These are phyloP conservation scores for Ogataea parapolymorpha DNA, from an alignment of 805 yeast species.

Conservation along the genomic window DNA sequence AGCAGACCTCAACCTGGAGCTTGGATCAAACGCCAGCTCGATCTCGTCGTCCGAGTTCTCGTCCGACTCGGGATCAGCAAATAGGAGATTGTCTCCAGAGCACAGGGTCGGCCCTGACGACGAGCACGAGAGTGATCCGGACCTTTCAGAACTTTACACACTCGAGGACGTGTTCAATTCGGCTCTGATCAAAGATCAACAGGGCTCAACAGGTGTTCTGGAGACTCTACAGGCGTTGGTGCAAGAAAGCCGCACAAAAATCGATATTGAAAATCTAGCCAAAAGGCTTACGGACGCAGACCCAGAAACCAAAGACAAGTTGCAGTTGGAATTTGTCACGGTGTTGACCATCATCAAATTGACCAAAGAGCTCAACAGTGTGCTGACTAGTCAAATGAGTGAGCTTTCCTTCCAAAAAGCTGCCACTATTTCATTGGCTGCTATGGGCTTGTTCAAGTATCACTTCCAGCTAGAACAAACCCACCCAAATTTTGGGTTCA, in stretches of 20 bases:
- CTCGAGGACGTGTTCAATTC: conserved; percentile 10
- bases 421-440: conserved; percentile 13
- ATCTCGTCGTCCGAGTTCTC: conserved; percentile 12
- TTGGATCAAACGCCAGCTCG: conserved; percentile 10
- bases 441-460: conserved; percentile 23
- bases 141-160: conserved; percentile 2
- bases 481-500: conserved; percentile 26
- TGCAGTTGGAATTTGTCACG: conserved; percentile 27
- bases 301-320: conserved; percentile 8
- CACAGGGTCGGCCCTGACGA: neutral
- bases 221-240: conserved; percentile 10
- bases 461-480: conserved; percentile 27
- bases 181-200: conserved; percentile 6
- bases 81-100: neutral
- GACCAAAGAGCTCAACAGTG: conserved; percentile 11
- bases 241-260: conserved; percentile 3
- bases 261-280: conserved; percentile 5
- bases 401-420: conserved; percentile 15
- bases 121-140: conserved; percentile 1
- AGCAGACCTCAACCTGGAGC: conserved; percentile 12
- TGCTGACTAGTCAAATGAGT: conserved; percentile 11
- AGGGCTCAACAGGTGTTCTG: conserved; percentile 5
- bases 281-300: conserved; percentile 1
- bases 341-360: conserved; percentile 23
- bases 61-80: conserved; percentile 11